These are phyloP conservation scores for Psilocybe cubensis DNA, from an alignment of 768 basidiomycete genomes.

Conservation along the genomic window DNA sequence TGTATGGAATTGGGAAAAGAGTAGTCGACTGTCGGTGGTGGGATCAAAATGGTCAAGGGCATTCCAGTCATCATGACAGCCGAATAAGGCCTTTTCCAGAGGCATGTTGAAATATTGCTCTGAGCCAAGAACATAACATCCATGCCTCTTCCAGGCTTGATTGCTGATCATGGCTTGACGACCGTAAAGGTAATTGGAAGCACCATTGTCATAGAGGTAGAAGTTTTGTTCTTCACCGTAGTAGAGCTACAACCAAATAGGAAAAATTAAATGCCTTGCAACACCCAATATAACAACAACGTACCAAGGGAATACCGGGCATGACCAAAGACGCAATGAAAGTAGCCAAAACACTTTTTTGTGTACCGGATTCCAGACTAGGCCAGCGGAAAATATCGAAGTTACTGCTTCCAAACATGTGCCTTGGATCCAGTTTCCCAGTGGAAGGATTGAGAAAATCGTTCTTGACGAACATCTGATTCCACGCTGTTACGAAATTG, in stretches of 20 bases:
- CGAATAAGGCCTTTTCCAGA: slow-evolving; percentile 74
- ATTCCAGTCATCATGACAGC: slow-evolving; percentile 91
- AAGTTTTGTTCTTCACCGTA: slow-evolving; percentile 95
- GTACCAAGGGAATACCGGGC: slow-evolving; percentile 84
- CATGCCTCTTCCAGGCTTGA: slow-evolving; percentile 90
- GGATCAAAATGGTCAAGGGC: slow-evolving; percentile 95
- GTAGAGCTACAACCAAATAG: slow-evolving; percentile 52
- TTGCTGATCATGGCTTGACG: slow-evolving; percentile 91
- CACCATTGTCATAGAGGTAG: slow-evolving; percentile 87
- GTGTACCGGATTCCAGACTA: slow-evolving; percentile 81
- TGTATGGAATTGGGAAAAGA: slow-evolving; percentile 73
- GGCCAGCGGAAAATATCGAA: slow-evolving; percentile 97
- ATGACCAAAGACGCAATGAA: slow-evolving; percentile 82
- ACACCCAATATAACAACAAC: background rate
- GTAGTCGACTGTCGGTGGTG: slow-evolving; percentile 73
- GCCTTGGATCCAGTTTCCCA: slow-evolving; percentile 74
- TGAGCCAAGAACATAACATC: slow-evolving; percentile 90
- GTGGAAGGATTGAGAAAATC: slow-evolving; percentile 80
- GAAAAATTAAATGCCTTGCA: background rate
- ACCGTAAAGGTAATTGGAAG: slow-evolving; percentile 90
- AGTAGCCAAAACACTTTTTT: slow-evolving; percentile 72
- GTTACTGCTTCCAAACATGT: slow-evolving; percentile 92
- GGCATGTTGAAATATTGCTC: slow-evolving; percentile 95
- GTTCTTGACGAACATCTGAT: slow-evolving; percentile 86
- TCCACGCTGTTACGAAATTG: slow-evolving; percentile 92